These are phyloP conservation scores for Cyberlindnera bimundalis DNA, from an alignment of 805 yeast species.

Conservation along the genomic window DNA sequence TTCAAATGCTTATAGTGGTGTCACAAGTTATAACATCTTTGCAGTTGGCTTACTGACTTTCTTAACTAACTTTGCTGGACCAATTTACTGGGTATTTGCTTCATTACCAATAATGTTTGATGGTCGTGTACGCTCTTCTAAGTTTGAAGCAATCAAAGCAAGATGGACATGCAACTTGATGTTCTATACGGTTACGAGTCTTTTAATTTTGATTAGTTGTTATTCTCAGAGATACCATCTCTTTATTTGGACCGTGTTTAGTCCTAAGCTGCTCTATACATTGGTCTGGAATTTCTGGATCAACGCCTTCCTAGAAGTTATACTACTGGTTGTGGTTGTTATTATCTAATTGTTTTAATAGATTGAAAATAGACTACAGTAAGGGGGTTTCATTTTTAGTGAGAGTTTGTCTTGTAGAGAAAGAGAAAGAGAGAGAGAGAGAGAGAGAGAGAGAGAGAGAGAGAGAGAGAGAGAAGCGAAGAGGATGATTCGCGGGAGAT, in stretches of 20 bases:
- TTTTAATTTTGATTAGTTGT: conserved; percentile 66
- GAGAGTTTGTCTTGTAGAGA: too few species aligned
- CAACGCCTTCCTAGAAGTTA: conserved; percentile 32
- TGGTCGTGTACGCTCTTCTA: conserved; percentile 25
- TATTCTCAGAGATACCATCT: conserved; percentile 73
- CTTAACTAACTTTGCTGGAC: conserved; percentile 79
- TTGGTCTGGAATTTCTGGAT: conserved; percentile 68
- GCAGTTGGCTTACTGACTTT: conserved; percentile 78
- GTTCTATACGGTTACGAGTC: conserved; percentile 59
- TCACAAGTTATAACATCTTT: conserved; percentile 62
- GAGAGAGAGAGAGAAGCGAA: neutral
- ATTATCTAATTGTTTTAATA: conserved; percentile 2
- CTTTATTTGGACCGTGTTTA: conserved; percentile 96
- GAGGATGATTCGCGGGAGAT: neutral
- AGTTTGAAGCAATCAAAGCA: conserved; percentile 34
- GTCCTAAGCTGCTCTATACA: conserved; percentile 84
- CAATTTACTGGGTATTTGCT: conserved; percentile 74
- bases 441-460: too few species aligned
- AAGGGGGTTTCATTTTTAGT: too few species aligned
- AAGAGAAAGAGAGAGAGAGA: too few species aligned
- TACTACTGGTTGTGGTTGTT: conserved; percentile 6
- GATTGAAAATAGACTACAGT: too few species aligned
- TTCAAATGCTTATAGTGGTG: conserved; percentile 89
- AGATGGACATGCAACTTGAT: conserved; percentile 23
- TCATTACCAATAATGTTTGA: conserved; percentile 39